Conservation (phyloP, 2,329 filamentous ascomycete genomes). For the Fusarium guadeloupense region DNA sequence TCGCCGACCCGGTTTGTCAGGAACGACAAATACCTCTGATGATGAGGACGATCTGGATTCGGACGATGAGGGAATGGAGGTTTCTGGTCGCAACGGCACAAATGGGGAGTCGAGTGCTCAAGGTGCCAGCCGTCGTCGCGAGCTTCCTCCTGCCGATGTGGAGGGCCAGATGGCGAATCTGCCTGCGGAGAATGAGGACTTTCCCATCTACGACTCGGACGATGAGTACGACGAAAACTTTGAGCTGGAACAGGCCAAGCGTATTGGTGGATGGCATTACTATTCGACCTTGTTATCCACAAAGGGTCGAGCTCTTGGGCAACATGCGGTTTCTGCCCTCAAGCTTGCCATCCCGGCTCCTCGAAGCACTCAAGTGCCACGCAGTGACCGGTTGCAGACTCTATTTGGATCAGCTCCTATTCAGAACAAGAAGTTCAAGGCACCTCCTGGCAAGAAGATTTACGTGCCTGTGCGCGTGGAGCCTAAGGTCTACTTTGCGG, state of each 20-base stretch:
- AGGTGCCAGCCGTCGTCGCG: conserved; percentile 50
- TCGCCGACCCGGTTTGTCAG: conserved; percentile 77
- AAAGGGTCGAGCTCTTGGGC: conserved; percentile 55
- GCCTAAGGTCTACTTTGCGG: conserved; percentile 97
- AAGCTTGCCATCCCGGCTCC: conserved; percentile 65
- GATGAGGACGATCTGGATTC: conserved; percentile 76
- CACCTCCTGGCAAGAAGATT: conserved; percentile 87
- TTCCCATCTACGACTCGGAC: conserved; percentile 86
- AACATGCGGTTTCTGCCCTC: conserved; percentile 55
- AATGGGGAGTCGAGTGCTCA: conserved; percentile 53
- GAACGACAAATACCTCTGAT: conserved; percentile 80
- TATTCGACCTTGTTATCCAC: conserved; percentile 66
- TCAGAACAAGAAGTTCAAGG: conserved; percentile 70
- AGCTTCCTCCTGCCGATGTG: conserved; percentile 66
- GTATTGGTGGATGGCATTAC: conserved; percentile 81
- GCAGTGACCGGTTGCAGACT: conserved; percentile 62
- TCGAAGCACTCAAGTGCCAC: conserved; percentile 63
- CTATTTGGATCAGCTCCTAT: conserved; percentile 66
- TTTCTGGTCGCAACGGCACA: conserved; percentile 18
- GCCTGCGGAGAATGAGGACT: conserved; percentile 71
- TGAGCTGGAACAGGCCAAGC: conserved; percentile 78
- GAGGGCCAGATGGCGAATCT: conserved; percentile 82
- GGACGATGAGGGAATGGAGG: conserved; percentile 65
- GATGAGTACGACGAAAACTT: conserved; percentile 82
- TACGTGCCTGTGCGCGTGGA: conserved; percentile 96